These are phyloP conservation scores for Neurospora sp. DNA, from an alignment of 495 filamentous ascomycete genomes.

Conservation along the genomic window DNA sequence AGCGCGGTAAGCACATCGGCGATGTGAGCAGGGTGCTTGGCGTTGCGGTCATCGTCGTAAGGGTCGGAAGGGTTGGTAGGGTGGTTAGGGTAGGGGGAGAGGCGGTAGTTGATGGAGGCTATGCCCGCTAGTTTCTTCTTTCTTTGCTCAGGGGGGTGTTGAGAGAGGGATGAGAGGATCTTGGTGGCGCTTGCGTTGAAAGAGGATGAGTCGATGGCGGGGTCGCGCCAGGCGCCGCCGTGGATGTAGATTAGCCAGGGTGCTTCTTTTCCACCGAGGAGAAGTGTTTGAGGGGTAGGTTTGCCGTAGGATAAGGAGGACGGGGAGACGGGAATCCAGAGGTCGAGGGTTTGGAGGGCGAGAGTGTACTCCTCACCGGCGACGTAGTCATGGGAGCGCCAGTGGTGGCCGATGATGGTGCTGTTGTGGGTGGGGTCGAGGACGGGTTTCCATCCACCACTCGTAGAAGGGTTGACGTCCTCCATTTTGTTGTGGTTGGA, in stretches of 20 bases:
- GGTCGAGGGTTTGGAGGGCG: constrained; percentile 16
- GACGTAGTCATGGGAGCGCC: too few relatives aligned
- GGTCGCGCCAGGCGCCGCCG: constrained; percentile 85
- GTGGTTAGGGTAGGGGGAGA: constrained; percentile 59
- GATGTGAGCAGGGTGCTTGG: constrained; percentile 64
- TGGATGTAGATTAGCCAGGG: constrained; percentile 57
- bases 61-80: constrained; percentile 39
- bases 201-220: constrained; percentile 45
- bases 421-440: background rate
- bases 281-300: background rate
- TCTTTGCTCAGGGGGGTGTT: background rate
- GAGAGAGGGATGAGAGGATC: constrained; percentile 3
- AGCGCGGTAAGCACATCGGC: constrained; percentile 57
- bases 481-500: background rate
- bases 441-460: constrained; percentile 1
- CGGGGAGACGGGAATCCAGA: constrained; percentile 10
- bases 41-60: too few relatives aligned
- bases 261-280: background rate
- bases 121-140: constrained; percentile 45
- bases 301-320: background rate
- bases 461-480: background rate
- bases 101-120: constrained; percentile 69
- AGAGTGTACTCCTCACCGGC: background rate
- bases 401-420: constrained; percentile 11
- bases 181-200: constrained; percentile 10